Evolutionary conservation across 2,329 filamentous ascomycete species (phyloP).

Genomic region (Ascocoryne sarcoides): DNA sequence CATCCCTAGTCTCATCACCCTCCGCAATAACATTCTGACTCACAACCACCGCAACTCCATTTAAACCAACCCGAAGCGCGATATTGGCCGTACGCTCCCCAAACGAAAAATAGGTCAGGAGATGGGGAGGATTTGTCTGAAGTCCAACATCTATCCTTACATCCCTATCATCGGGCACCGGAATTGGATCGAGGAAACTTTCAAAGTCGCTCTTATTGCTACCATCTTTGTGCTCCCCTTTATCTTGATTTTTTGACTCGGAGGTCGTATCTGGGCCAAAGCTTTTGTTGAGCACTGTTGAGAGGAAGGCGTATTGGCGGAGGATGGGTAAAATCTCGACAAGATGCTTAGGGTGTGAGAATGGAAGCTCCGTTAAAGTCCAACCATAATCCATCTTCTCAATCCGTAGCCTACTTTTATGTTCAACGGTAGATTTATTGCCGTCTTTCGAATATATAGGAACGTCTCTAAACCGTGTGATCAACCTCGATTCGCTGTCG

Average conservation of each 20-base stretch:
- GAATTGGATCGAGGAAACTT: conserved; percentile 21
- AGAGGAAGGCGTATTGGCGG: conserved; percentile 66
- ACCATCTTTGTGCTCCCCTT: conserved; percentile 3
- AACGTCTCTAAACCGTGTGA: conserved; percentile 41
- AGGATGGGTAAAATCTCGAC: conserved; percentile 64
- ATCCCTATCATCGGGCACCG: conserved; percentile 4
- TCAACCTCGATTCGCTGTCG: conserved; percentile 41
- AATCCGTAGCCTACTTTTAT: conserved; percentile 56
- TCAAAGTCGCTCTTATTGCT: conserved; percentile 24
- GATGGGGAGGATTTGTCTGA: conserved; percentile 22
- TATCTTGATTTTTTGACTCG: not conserved
- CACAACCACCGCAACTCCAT: conserved; percentile 24
- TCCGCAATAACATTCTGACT: conserved; percentile 22
- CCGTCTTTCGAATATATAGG: conserved; percentile 30
- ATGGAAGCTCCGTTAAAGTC: conserved; percentile 58
- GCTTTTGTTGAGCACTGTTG: conserved; percentile 52
- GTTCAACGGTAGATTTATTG: conserved; percentile 25
- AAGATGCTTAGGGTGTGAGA: conserved; percentile 70
- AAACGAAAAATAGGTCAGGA: conserved; percentile 25
- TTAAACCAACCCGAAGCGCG: conserved; percentile 23
- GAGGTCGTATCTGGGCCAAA: conserved; percentile 35
- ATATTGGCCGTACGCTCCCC: conserved; percentile 23
- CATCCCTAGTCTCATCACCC: not conserved
- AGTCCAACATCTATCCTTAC: conserved; percentile 24
- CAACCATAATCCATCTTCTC: conserved; percentile 67